A percentile compares a stretch with the other conserved stretches of the same genome.
phyloP scores from a whole-genome alignment of 768 basidiomycete species.

The Daedalea quercina region DNA sequence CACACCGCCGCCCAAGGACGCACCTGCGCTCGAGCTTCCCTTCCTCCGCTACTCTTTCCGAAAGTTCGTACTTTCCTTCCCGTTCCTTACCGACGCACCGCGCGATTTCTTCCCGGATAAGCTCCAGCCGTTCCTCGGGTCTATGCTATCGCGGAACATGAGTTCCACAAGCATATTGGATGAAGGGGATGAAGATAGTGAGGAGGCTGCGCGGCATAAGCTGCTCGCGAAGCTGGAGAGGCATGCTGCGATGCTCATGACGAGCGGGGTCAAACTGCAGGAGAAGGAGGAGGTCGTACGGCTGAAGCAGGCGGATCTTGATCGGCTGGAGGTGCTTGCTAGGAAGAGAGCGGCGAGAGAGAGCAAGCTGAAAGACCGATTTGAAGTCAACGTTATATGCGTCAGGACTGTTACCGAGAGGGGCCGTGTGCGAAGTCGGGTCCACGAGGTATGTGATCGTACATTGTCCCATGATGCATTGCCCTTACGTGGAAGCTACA shows the following conservation, averaged over 20 bases:
- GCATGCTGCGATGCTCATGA: constrained; percentile 75
- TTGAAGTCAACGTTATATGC: constrained; percentile 89
- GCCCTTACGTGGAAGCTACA: not conserved
- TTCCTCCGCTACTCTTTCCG: constrained; percentile 87
- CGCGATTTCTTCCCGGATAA: constrained; percentile 91
- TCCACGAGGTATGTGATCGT: constrained; percentile 69
- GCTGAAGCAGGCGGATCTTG: constrained; percentile 78
- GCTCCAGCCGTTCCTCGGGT: constrained; percentile 89
- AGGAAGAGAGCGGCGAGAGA: constrained; percentile 51
- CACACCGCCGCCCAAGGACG: constrained; percentile 54
- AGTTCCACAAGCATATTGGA: constrained; percentile 55
- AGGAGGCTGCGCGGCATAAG: constrained; percentile 57
- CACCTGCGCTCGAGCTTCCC: constrained; percentile 65
- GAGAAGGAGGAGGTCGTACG: constrained; percentile 89
- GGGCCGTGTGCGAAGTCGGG: constrained; percentile 77
- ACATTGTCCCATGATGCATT: not conserved
- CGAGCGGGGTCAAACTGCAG: constrained; percentile 72
- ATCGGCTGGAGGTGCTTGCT: constrained; percentile 67
- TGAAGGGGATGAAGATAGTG: constrained; percentile 42
- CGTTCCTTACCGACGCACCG: constrained; percentile 86
- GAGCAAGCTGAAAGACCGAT: constrained; percentile 44
- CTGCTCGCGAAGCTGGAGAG: constrained; percentile 77
- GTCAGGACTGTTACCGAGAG: constrained; percentile 80
- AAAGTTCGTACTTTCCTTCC: constrained; percentile 91
- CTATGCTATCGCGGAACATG: constrained; percentile 75